Conservation (phyloP, 768 basidiomycete species). For the Flagelloscypha sp. region DNA sequence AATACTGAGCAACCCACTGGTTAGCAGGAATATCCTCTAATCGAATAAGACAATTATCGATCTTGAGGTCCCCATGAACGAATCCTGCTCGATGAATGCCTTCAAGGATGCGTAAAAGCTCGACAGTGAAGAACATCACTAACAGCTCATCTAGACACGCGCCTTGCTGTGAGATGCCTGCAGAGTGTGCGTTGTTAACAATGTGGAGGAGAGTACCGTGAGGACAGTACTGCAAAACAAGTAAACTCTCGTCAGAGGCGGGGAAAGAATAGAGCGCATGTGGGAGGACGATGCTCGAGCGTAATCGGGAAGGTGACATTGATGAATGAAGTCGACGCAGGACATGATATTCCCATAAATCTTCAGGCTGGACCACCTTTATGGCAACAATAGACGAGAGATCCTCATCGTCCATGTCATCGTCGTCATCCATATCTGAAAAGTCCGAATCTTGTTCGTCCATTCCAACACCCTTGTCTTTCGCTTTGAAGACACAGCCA, state of each 20-base stretch:
- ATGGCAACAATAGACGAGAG: constrained; percentile 62
- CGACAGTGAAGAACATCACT: constrained; percentile 91
- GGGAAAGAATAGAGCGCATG: constrained; percentile 73
- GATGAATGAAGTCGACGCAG: constrained; percentile 68
- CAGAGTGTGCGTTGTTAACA: constrained; percentile 73
- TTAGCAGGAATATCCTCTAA: constrained; percentile 71
- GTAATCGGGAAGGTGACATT: constrained; percentile 50
- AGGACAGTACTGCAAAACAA: constrained; percentile 79
- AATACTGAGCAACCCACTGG: constrained; percentile 71
- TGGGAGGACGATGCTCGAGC: constrained; percentile 65
- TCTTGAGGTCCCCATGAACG: constrained; percentile 97
- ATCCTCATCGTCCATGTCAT: constrained; percentile 49
- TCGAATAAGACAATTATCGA: constrained; percentile 96
- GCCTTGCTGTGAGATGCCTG: constrained; percentile 72
- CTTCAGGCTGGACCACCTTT: constrained; percentile 85
- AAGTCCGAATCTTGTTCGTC: constrained; percentile 36
- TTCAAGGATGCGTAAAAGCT: constrained; percentile 77
- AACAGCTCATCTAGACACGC: constrained; percentile 87
- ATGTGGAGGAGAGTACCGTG: constrained; percentile 91
- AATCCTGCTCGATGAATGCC: constrained; percentile 75
- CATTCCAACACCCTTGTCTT: constrained; percentile 38
- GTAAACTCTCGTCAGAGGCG: constrained; percentile 81
- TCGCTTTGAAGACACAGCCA: constrained; percentile 88
- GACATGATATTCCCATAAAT: constrained; percentile 88
- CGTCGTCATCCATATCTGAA: constrained; percentile 40